phyloP scores from a whole-genome alignment of 1,284 basidiomycete genomes.

The Ceratobasidium theobromae region DNA sequence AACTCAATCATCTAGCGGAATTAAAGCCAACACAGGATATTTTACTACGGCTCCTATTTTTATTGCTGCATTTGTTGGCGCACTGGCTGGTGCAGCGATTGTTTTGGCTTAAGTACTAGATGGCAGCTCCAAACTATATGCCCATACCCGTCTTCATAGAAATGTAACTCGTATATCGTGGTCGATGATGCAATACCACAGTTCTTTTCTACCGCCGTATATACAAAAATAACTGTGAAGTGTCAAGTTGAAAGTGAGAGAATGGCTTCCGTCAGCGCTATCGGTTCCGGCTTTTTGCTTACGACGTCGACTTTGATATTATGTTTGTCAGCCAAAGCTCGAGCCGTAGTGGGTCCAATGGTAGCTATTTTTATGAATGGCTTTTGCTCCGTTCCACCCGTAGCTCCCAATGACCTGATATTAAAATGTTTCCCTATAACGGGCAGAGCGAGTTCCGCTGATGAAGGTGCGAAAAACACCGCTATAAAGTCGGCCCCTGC shows the following conservation, averaged over 20 bases:
- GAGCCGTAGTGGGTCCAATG: slow-evolving; percentile 67
- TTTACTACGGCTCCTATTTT: not conserved
- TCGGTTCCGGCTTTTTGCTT: slow-evolving; percentile 58
- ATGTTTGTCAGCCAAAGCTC: slow-evolving; percentile 53
- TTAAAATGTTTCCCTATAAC: slow-evolving; percentile 52
- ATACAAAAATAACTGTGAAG: not conserved
- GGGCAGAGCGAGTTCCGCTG: slow-evolving; percentile 59
- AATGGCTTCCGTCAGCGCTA: slow-evolving; percentile 51
- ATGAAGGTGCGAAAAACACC: slow-evolving; percentile 73
- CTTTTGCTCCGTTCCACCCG: not conserved
- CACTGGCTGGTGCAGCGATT: not conserved
- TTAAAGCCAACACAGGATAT: not conserved
- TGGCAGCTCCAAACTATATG: not conserved
- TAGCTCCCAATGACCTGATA: slow-evolving; percentile 2
- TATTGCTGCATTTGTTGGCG: not conserved
- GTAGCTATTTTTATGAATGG: slow-evolving; percentile 50
- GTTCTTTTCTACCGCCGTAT: not conserved
- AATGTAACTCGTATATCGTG: no score
- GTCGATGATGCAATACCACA: no score
- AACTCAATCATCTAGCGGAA: not conserved
- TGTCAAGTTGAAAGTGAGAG: slow-evolving; percentile 22
- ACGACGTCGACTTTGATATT: slow-evolving; percentile 55
- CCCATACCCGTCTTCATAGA: not conserved
- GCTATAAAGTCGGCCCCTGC: slow-evolving; percentile 48
- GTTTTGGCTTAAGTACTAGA: not conserved